These are phyloP conservation scores for Silene conica DNA, from an alignment of 148 eudicot species.

Conservation along the genomic window DNA sequence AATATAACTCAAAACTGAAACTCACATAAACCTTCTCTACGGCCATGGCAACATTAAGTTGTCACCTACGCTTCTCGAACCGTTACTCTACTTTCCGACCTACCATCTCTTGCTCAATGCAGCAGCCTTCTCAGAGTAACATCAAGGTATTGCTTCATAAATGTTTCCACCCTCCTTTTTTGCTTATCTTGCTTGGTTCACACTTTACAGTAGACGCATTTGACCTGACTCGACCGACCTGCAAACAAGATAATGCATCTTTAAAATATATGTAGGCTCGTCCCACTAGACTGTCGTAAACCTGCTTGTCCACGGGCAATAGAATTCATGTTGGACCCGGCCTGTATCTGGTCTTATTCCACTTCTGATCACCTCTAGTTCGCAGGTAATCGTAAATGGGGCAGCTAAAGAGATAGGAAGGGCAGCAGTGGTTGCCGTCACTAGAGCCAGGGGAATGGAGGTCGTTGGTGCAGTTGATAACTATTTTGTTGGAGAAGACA, in stretches of 20 bases:
- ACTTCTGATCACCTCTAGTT: neutral
- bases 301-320: too few species aligned
- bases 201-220: too few species aligned
- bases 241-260: too few species aligned
- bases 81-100: slow-evolving; percentile 20
- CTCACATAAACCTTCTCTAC: neutral
- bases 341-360: too few species aligned
- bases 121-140: slow-evolving; percentile 41
- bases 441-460: slow-evolving; percentile 94
- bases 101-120: slow-evolving; percentile 1
- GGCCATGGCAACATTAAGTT: slow-evolving; percentile 56
- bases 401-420: slow-evolving; percentile 92
- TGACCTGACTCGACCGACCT: too few species aligned
- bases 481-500: slow-evolving; percentile 67
- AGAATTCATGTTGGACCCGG: too few species aligned
- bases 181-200: neutral
- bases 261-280: too few species aligned
- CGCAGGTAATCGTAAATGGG: slow-evolving; percentile 74
- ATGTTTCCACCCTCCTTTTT: neutral
- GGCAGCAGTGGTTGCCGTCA: slow-evolving; percentile 79
- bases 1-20: neutral
- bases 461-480: slow-evolving; percentile 85
- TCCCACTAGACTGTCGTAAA: too few species aligned
- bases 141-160: slow-evolving; percentile 47
- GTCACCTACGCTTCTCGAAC: slow-evolving; percentile 38